Evolutionary conservation across 257 asterid species (phyloP), one percentile per base, ranked within the genome.

Genomic region (Phtheirospermum japonicum): DNA sequence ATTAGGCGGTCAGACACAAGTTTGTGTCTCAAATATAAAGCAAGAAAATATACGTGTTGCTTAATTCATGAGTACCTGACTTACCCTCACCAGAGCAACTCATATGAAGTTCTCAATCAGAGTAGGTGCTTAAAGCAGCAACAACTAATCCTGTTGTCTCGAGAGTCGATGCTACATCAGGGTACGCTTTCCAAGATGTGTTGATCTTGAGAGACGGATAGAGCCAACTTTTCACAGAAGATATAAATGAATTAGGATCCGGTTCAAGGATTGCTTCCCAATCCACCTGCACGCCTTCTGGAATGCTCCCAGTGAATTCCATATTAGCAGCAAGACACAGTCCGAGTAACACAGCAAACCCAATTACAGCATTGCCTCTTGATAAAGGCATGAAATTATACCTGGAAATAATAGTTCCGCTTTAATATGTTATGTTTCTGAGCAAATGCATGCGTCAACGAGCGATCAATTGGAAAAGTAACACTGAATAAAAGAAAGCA

Each of bases 181-280:
- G 96, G 73, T 76, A 85, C 42, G 85, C 88, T 83, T 92, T 89
- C 99, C 99, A 92, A 49, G 97, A 83, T 18, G 96, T 92, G 18
- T 69, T 74, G 34, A 81, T 76, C 84, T 87, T 93, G 45, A 93
- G 94, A 65, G 85, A 82, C 48, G 99, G 96, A 73, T 79, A 83
- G 48, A 93, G 64, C 97, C 99, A 93, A 55, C 81, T 85, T 79
- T 79, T 82, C 7, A 83, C 78, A 6, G 89, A 77, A 45, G 75
- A 75, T 28, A 81, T 65, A 28, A 89, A 93, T 61, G 76, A 54
- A 66, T 46, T 63, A 4, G 95, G 95, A 64, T 89, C 87, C 2
- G 80, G 74, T 69, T 85, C 88, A 20, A 93, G 83, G 67, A 89
- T 82, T 70, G 99, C 99, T 70, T 93, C 99, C 99, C 99, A 93